These are phyloP conservation scores for Botrytis paeoniae DNA, from an alignment of 2,329 filamentous ascomycete species.

Conservation along the genomic window DNA sequence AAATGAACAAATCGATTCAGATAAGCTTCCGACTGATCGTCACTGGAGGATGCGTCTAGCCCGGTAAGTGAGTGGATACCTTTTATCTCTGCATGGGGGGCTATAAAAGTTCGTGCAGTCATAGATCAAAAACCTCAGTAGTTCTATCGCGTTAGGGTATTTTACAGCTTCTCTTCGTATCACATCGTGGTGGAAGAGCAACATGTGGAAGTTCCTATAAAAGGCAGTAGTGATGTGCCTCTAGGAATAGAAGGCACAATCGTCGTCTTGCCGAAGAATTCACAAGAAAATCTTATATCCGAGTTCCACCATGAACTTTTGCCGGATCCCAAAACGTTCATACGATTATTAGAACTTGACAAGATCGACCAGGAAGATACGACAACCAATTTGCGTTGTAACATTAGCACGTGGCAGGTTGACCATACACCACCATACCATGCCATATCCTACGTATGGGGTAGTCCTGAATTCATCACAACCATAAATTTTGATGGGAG, in stretches of 20 bases:
- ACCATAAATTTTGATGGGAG: neutral
- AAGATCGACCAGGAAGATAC: neutral
- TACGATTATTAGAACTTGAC: neutral
- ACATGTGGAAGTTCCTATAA: neutral
- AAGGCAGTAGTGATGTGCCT: neutral
- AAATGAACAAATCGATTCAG: neutral
- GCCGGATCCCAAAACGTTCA: neutral
- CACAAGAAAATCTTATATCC: neutral
- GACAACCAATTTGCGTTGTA: neutral
- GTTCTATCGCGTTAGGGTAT: neutral
- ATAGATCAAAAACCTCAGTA: neutral
- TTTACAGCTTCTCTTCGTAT: neutral
- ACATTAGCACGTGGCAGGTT: neutral
- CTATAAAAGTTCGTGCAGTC: neutral
- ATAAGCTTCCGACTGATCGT: neutral
- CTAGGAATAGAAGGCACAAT: neutral
- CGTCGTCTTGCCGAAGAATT: neutral
- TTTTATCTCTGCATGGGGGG: neutral
- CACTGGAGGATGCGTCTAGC: neutral
- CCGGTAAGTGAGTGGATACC: neutral
- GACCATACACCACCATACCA: neutral
- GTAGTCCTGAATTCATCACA: neutral
- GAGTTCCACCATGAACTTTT: neutral
- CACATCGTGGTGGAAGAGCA: neutral
- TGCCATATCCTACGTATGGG: neutral